phyloP scores from a whole-genome alignment of 2,329 filamentous ascomycete genomes.

The Lojkania enalia region DNA sequence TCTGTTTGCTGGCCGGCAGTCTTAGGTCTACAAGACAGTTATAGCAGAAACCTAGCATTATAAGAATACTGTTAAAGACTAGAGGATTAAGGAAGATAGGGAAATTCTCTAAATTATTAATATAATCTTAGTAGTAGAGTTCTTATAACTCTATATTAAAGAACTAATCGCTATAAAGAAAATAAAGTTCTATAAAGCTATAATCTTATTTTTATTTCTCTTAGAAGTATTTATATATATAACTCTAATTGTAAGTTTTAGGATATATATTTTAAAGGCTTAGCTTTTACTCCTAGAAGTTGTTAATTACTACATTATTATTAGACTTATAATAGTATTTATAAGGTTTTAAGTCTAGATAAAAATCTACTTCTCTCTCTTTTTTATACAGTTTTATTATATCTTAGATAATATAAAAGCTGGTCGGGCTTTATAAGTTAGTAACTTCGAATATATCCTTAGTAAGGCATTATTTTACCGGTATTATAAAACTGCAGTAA shows the following conservation, averaged over 20 bases:
- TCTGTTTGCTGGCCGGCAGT: conserved; percentile 11
- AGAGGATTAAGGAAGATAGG: conserved; percentile 20
- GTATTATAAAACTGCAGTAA: conserved; percentile 3
- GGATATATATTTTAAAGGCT: conserved; percentile 3
- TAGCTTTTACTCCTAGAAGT: conserved; percentile 5
- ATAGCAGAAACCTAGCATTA: conserved; percentile 16
- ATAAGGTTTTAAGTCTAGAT: conserved; percentile 3
- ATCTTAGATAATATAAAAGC: conserved; percentile 3
- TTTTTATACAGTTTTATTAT: conserved; percentile 2
- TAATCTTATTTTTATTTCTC: conserved; percentile 6
- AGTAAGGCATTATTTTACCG: neutral
- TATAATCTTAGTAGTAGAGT: conserved; percentile 19
- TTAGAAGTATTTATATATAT: conserved; percentile 6
- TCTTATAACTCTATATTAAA: conserved; percentile 15
- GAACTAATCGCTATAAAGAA: conserved; percentile 25
- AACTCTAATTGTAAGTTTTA: conserved; percentile 4
- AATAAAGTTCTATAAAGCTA: conserved; percentile 24
- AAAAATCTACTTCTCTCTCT: conserved; percentile 6
- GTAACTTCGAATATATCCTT: conserved; percentile 4
- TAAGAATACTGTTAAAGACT: conserved; percentile 15
- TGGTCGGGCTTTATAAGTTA: conserved; percentile 2
- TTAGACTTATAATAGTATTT: conserved; percentile 3
- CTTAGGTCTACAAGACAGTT: conserved; percentile 15
- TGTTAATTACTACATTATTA: conserved; percentile 1
- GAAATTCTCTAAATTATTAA: conserved; percentile 24